Conservation (phyloP, 352 stramenopile genomes). For the Phytophthora boehmeriae region DNA sequence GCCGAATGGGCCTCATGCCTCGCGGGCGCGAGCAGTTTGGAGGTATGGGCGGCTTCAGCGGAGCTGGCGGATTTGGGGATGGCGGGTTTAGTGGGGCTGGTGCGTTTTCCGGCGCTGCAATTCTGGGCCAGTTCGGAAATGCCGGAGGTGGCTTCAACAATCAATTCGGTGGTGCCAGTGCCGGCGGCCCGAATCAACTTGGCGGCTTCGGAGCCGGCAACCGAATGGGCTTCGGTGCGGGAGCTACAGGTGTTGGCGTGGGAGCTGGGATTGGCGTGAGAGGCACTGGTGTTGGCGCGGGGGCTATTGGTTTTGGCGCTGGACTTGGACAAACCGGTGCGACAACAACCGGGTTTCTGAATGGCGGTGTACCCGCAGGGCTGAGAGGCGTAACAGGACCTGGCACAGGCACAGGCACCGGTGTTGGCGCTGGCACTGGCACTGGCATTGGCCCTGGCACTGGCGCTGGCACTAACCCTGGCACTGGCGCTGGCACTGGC, state of each 20-base stretch:
- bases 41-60: not conserved
- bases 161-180: slow-evolving; percentile 5
- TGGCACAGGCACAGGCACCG: no score
- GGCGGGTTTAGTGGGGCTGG: not conserved
- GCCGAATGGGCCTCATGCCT: slow-evolving; percentile 14
- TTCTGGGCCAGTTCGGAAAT: slow-evolving; percentile 9
- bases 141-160: slow-evolving; percentile 9
- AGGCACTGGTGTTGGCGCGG: no score
- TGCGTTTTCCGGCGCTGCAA: not conserved
- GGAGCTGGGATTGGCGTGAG: no score
- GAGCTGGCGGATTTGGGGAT: no score
- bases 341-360: not conserved
- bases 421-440: no score
- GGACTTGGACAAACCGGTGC: not conserved
- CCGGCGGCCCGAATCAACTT: not conserved
- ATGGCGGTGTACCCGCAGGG: not conserved
- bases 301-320: not conserved
- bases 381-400: slow-evolving; percentile 1
- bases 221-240: slow-evolving; percentile 9
- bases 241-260: no score
- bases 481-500: no score
- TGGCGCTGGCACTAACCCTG: no score
- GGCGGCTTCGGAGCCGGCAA: slow-evolving; percentile 1
- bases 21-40: slow-evolving; percentile 28
- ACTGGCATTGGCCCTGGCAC: no score